Evolutionary conservation across 2,329 filamentous ascomycete genomes (phyloP), one percentile per base, ranked within the genome.

Genomic region (Calonectria hawksworthii): DNA sequence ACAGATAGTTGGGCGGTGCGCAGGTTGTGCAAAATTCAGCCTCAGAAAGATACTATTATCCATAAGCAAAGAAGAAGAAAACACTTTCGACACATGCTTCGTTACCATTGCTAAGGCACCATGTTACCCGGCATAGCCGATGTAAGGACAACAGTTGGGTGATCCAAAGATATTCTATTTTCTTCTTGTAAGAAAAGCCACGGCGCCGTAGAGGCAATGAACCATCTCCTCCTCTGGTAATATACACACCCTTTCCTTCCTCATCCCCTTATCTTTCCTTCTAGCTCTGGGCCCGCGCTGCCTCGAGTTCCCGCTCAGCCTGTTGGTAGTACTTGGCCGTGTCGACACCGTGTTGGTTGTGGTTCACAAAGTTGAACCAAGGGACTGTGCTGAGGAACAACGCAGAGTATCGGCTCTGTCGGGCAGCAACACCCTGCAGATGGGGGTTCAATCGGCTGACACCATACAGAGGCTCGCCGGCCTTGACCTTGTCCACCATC

Each of bases 331-430:
- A 99, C 89, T 99, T 99, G 78, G 96, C 96, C 38, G 97, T 99
- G 85, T 99, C 97, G 74, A 99, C 95, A 80, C 97, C 97, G 85
- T 99, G 97, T 91, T 98, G 89, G 84, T 92, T 93, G 87, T 99
- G 97, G 87, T 99, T 99, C 83, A 98, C 96, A 87, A 99, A 94
- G 89, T 99, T 99, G 88, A 98, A 96, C 97, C 96, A 99, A 50
- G 96, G 96, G 72, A 99, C 88, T 70, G 96, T 92, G 83, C 96
- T 94, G 78, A 95, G 88, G 86, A 96, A 97, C 38, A 97, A 89
- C 51, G 94, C 94, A 47, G 95, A 93, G 89, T 98, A 99, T 83
- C 97, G 91, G 83, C 96, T 98, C 89, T 99, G 98, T 81, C 97
- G 91, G 74, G 95, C 93, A 68, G 97, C 96, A 50, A 98, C 94